Base-by-base conservation (phyloP, 176 grass and related monocot genomes). In the Elaeis guineensis region DNA sequence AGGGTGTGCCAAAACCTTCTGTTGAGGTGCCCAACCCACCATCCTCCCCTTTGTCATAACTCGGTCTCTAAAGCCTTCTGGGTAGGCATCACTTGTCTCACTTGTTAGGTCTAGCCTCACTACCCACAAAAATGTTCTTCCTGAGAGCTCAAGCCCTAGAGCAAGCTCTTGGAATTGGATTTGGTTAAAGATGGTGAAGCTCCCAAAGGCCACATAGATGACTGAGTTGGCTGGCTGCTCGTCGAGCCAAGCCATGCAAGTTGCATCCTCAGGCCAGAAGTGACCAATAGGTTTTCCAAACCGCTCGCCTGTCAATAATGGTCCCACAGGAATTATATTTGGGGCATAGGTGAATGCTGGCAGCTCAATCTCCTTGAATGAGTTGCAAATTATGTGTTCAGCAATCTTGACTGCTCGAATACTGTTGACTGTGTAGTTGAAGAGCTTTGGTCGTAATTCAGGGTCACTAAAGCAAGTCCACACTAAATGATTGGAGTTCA, bases 181-280 rank as follows among this genome's bases (percentile, higher is more conserved):
- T 15, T 3, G 19, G 59, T 81, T 60, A 35, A 88, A 73, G 52
- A 81, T 53, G 0, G 74, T 29, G 16, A 70, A 58, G 80, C 84
- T 94, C 15, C 84, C 84, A 57, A 92, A 92, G n/a, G 87, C 83
- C 16, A 80, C 60, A n/a, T n/a, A 92, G 52, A 92, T 14, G 16
- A 92, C 83, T 1, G 88, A 80, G 15, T 65, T 32, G 0, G 59
- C 50, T 0, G 49, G 30, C 51, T 83, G 79, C 3, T 35, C 51
- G 50, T 92, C 77, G 20, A 92, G 89, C 83, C 88, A 92, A 19
- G 52, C 3, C 18, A 79, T 62, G 58, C 69, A 92, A 16, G 64
- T 17, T 12, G 5, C 1, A 44, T 87, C 89, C 20, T 80, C 65
- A 0, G 69, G 67, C 83, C 83, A 93, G 60, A 93, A 80, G 17